Base-by-base conservation (phyloP, 371 early-diverging fungal genomes). In the Saksenaea oblongispora region DNA sequence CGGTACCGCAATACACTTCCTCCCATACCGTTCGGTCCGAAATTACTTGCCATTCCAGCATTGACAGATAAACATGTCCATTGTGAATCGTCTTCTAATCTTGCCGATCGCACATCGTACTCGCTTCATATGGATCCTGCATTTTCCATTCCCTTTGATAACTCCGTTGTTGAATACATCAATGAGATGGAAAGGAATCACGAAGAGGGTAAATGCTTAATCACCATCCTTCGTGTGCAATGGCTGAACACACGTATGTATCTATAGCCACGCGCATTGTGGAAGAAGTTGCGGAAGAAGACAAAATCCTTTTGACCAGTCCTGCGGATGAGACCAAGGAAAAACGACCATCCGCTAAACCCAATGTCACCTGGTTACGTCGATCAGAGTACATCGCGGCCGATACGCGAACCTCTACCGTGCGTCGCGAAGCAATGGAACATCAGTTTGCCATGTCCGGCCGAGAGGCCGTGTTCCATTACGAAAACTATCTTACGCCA, bases 1-100 rank as follows among this genome's bases (percentile, higher is more conserved):
- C 82, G 87, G 28, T 93, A 91, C 73, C 79, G 84, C 28, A 94
- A 93, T 78, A 80, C 79, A n/a, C 82, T 94, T 7, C 95, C 95
- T 9, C 76, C 83, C 14, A 78, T 89, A n/a, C 93, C 94, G 0
- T 91, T 92, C 67, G 87, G 87, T 59, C 93, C 94, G 26, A 95
- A 95, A 69, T 86, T 95, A 36, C 75, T 95, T 14, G 78, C 84
- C 4, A 75, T 86, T 35, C 86, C 86, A 7, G 75, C 82, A 7
- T 74, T 85, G 2, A 67, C 77, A 0, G 86, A 86, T 28, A 78
- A 89, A 27, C 86, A 87, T 62, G 76, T 83, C 17, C 80, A 84
- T 60, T 92, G 89, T 71, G 79, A 85, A 56, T 74, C 80, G 42
- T 84, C 84, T 14, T 47, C 51, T 22, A 84, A 84, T 18, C 70